Evolutionary conservation across 768 basidiomycete genomes (phyloP).

Genomic region (Harrya chromipes): DNA sequence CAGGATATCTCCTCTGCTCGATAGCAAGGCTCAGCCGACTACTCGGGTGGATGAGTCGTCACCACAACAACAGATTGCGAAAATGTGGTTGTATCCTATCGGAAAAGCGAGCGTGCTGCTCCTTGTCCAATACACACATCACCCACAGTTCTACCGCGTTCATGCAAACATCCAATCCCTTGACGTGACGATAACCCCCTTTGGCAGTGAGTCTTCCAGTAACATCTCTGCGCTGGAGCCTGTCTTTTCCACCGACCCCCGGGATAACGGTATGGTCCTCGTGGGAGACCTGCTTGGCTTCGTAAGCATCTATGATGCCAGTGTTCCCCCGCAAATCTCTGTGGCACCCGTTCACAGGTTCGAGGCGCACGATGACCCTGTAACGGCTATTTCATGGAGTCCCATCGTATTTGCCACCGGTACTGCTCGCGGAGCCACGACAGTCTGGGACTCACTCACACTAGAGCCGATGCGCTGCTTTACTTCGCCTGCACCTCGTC

Average conservation of each 20-base stretch:
- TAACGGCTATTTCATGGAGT: constrained; percentile 65
- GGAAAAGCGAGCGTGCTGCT: constrained; percentile 24
- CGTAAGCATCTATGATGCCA: constrained; percentile 60
- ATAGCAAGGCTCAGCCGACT: constrained; percentile 6
- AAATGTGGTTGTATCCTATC: constrained; percentile 16
- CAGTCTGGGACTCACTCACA: constrained; percentile 65
- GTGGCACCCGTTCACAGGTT: constrained; percentile 44
- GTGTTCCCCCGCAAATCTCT: constrained; percentile 11
- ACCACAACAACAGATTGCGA: constrained; percentile 8
- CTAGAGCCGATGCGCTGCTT: constrained; percentile 57
- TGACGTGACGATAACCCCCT: constrained; percentile 36
- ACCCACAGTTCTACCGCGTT: constrained; percentile 52
- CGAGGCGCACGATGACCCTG: constrained; percentile 63
- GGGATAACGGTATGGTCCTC: constrained; percentile 52
- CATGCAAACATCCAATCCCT: constrained; percentile 32
- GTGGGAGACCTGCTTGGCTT: constrained; percentile 65
- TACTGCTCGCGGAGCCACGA: constrained; percentile 55
- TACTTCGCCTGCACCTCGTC: constrained; percentile 41
- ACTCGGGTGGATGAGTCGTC: background rate
- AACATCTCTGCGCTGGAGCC: constrained; percentile 49
- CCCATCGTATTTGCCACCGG: constrained; percentile 61
- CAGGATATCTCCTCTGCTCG: constrained; percentile 37
- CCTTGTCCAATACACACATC: constrained; percentile 50
- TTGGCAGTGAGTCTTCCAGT: constrained; percentile 53
- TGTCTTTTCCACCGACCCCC: constrained; percentile 37